Percentiles rank a stretch among this genome's conserved stretches.
Conservation (phyloP, 108 stramenopile genomes). For the Cyclotella baltica region DNA sequence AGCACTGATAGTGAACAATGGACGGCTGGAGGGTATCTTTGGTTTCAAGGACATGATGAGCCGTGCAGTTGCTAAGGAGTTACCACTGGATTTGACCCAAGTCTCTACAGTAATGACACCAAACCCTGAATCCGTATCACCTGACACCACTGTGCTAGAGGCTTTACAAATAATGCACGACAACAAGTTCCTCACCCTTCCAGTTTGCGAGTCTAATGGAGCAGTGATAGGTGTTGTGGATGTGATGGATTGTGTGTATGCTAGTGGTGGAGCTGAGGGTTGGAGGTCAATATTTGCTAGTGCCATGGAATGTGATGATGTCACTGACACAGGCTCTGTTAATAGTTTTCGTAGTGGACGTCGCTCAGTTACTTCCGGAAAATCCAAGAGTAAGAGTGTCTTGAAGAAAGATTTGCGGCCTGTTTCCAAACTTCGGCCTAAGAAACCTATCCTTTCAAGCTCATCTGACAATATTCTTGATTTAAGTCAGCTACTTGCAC, state of each 20-base stretch:
- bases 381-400: slow-evolving; percentile 7
- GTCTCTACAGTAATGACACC: slow-evolving; percentile 91
- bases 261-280: slow-evolving; percentile 84
- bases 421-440: slow-evolving; percentile 73
- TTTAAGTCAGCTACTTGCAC: slow-evolving; percentile 66
- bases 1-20: slow-evolving; percentile 82
- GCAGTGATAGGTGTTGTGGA: slow-evolving; percentile 92
- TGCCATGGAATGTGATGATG: slow-evolving; percentile 74
- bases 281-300: slow-evolving; percentile 87
- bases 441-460: slow-evolving; percentile 67
- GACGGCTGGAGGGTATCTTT: slow-evolving; percentile 87
- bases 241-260: slow-evolving; percentile 94
- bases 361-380: slow-evolving; percentile 22
- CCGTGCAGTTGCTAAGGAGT: slow-evolving; percentile 85
- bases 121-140: slow-evolving; percentile 88
- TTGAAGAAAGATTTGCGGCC: not conserved
- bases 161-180: slow-evolving; percentile 94
- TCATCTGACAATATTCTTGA: slow-evolving; percentile 55
- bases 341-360: slow-evolving; percentile 41
- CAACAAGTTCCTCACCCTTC: slow-evolving; percentile 92
- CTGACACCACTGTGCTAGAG: slow-evolving; percentile 88
- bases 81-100: slow-evolving; percentile 72
- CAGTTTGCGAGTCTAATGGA: slow-evolving; percentile 86
- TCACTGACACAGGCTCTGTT: slow-evolving; percentile 58
- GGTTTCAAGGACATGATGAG: slow-evolving; percentile 96